Conservation (phyloP, 306 rosid species). For the Quercus suber region DNA sequence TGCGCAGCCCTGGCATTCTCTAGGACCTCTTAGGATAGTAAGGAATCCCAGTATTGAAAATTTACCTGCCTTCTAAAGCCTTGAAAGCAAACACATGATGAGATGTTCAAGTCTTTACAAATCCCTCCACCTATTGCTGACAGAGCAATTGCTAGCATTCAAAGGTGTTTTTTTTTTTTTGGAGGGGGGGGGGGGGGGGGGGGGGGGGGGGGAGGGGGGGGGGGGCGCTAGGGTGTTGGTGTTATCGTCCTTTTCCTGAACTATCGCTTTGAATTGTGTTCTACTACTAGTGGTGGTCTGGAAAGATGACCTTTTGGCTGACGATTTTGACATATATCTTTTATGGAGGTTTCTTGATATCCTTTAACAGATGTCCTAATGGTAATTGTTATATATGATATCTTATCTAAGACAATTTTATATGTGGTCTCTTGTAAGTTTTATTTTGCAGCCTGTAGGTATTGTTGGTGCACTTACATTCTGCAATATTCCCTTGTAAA, state of each 20-base stretch:
- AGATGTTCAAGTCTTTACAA: background rate
- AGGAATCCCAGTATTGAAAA: background rate
- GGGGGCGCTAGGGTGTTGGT: background rate
- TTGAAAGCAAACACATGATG: background rate
- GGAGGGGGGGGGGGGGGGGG: too few relatives aligned
- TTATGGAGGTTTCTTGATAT: too few relatives aligned
- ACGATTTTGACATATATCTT: background rate
- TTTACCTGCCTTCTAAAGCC: background rate
- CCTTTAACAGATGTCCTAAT: too few relatives aligned
- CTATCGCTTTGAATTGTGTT: background rate
- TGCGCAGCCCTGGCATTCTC: background rate
- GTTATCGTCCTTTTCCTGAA: background rate
- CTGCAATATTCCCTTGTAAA: conserved; percentile 95
- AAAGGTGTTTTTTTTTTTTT: background rate
- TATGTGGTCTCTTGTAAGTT: background rate
- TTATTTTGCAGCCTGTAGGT: conserved; percentile 83
- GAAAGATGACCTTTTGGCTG: too few relatives aligned
- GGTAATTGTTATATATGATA: too few relatives aligned
- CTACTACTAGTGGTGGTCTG: background rate
- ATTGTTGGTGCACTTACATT: conserved; percentile 91
- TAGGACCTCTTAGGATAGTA: background rate
- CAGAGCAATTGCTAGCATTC: background rate
- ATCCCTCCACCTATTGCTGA: background rate
- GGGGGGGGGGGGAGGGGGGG: too few relatives aligned
- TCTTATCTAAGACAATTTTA: too few relatives aligned